Evolutionary conservation across 1,284 basidiomycete genomes (phyloP).

Genomic region (Pseudozyma sp.): DNA sequence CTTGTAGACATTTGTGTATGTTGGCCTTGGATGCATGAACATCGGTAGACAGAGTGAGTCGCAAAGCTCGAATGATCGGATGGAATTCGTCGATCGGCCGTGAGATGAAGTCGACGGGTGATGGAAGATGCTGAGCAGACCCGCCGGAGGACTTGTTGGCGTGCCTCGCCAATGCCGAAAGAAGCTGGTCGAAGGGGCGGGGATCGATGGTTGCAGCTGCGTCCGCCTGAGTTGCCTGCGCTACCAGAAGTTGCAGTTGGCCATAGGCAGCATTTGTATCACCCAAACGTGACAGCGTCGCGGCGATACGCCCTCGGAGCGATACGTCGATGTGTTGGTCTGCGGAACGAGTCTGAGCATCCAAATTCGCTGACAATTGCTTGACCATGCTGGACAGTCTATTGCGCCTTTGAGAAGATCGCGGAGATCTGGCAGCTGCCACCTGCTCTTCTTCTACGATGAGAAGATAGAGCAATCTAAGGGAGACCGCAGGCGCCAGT

Average conservation of each 20-base stretch:
- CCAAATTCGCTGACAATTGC: constrained; percentile 9
- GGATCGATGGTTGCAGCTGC: constrained; percentile 17
- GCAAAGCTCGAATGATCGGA: constrained; percentile 34
- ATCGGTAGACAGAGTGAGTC: constrained; percentile 21
- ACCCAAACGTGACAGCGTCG: constrained; percentile 22
- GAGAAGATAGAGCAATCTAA: constrained; percentile 38
- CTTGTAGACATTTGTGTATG: constrained; percentile 33
- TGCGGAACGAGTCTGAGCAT: background rate
- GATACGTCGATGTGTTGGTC: constrained; percentile 8
- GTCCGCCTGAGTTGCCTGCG: background rate
- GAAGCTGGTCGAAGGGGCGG: constrained; percentile 44
- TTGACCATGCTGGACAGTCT: constrained; percentile 6
- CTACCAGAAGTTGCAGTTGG: constrained; percentile 10
- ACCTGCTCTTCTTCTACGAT: constrained; percentile 41
- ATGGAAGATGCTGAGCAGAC: constrained; percentile 18
- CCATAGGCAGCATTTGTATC: constrained; percentile 19
- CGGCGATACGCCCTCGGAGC: constrained; percentile 34
- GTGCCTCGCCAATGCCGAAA: constrained; percentile 31
- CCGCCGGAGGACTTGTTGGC: background rate
- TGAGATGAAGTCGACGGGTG: constrained; percentile 23
- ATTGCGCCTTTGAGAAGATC: constrained; percentile 4
- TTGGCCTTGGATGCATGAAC: constrained; percentile 26
- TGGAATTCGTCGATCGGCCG: constrained; percentile 11
- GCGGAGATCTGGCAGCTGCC: constrained; percentile 12
- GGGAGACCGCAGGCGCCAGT: constrained; percentile 18